Conservation (phyloP, 495 filamentous ascomycete genomes). For the Lentithecium fluviatile region DNA sequence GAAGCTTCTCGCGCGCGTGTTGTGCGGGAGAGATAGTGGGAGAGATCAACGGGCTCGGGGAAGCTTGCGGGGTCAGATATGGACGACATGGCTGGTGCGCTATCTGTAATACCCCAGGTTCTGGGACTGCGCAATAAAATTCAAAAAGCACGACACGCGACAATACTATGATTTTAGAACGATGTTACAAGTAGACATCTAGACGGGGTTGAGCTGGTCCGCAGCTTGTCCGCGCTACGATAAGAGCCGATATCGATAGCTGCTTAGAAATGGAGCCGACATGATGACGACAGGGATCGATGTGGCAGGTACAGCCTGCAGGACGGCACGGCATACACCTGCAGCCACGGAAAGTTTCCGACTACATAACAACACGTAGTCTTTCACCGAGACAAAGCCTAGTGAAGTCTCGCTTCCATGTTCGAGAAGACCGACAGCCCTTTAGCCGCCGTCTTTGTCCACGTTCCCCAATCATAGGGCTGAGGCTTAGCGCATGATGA, state of each 20-base stretch:
- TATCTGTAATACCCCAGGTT: neutral
- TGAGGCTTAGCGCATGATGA: neutral
- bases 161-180: no score
- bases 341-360: no score
- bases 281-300: constrained; percentile 8
- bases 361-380: no score
- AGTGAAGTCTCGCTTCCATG: no score
- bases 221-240: constrained; percentile 14
- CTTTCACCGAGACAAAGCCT: no score
- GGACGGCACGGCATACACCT: neutral
- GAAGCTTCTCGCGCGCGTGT: constrained; percentile 64
- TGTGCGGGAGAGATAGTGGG: constrained; percentile 70
- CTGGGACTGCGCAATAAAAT: neutral
- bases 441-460: neutral
- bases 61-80: constrained; percentile 6
- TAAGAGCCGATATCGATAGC: constrained; percentile 4
- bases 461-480: neutral
- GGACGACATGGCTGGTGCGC: neutral
- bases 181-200: no score
- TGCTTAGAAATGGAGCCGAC: constrained; percentile 24
- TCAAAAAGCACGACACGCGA: constrained; percentile 10
- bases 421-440: no score
- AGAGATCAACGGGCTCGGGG: constrained; percentile 64
- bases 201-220: constrained; percentile 14
- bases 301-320: neutral